Percentiles rank a stretch among this genome's conserved stretches.
Conservation (phyloP, 345 rosid species). For the Eucalyptus marginata region DNA sequence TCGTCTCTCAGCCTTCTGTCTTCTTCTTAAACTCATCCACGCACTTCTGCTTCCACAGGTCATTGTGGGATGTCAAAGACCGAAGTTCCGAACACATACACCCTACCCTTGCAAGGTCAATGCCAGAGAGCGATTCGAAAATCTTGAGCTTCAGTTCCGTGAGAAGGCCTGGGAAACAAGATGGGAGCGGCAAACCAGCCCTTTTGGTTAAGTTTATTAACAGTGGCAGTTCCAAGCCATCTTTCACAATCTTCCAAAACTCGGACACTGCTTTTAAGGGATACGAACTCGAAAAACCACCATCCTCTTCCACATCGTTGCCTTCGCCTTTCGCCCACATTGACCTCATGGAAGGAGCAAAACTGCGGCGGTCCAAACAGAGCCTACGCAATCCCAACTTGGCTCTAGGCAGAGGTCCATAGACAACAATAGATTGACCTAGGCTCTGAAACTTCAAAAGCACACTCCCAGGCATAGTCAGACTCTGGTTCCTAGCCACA, state of each 20-base stretch:
- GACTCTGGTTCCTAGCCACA: neutral
- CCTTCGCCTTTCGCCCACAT: slow-evolving; percentile 3
- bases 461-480: slow-evolving; percentile 6
- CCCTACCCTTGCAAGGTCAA: slow-evolving; percentile 35
- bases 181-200: slow-evolving; percentile 32
- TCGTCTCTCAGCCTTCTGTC: neutral
- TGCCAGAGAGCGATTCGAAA: slow-evolving; percentile 43
- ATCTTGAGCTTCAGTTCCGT: slow-evolving; percentile 55
- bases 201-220: slow-evolving; percentile 40
- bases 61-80: slow-evolving; percentile 25
- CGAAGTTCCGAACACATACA: slow-evolving; percentile 35
- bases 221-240: slow-evolving; percentile 47
- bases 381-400: too few relatives aligned
- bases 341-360: too few relatives aligned
- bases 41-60: slow-evolving; percentile 46
- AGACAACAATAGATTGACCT: neutral
- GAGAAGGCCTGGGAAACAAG: slow-evolving; percentile 36
- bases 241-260: slow-evolving; percentile 65
- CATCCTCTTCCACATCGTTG: neutral
- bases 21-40: slow-evolving; percentile 19
- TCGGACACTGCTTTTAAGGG: slow-evolving; percentile 1
- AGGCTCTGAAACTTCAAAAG: slow-evolving; percentile 30
- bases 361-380: too few relatives aligned
- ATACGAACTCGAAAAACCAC: neutral
- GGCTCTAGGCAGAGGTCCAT: too few relatives aligned